These are phyloP conservation scores for Omphalotus guepiniiformis DNA, from an alignment of 768 basidiomycete genomes.

Conservation along the genomic window DNA sequence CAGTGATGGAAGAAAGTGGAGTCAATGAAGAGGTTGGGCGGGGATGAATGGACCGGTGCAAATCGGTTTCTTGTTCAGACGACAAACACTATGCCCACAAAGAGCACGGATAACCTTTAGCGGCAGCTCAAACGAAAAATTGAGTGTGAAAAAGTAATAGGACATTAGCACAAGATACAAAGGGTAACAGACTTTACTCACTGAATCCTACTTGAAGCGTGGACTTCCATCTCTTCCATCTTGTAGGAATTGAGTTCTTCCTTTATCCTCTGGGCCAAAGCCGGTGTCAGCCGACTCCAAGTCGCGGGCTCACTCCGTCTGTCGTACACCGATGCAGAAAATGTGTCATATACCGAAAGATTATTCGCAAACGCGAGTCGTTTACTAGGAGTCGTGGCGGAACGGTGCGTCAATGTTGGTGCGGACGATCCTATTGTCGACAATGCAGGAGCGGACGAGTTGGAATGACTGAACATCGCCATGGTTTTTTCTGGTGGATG, in stretches of 20 bases:
- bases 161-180: conserved; percentile 3
- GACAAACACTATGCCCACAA: conserved; percentile 1
- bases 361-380: conserved; percentile 86
- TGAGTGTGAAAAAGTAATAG: conserved; percentile 55
- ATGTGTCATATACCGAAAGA: conserved; percentile 96
- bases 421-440: conserved; percentile 44
- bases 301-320: conserved; percentile 94
- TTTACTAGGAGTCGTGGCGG: conserved; percentile 67
- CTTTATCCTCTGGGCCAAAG: conserved; percentile 94
- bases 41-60: neutral
- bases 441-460: conserved; percentile 88
- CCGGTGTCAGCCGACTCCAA: conserved; percentile 93
- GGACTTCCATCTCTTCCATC: conserved; percentile 99
- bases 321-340: conserved; percentile 87
- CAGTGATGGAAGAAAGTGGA: neutral
- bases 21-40: neutral
- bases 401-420: conserved; percentile 61
- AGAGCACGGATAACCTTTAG: neutral
- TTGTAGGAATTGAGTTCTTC: conserved; percentile 98
- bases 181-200: conserved; percentile 36
- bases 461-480: conserved; percentile 77
- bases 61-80: conserved; percentile 1
- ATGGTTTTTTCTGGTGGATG: conserved; percentile 40
- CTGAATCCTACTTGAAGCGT: conserved; percentile 89
- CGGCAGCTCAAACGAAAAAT: conserved; percentile 70